Percentiles rank a stretch among this genome's conserved stretches.
These are phyloP conservation scores for Dryas integrifolia DNA, from an alignment of 331 rosid species.

Conservation along the genomic window DNA sequence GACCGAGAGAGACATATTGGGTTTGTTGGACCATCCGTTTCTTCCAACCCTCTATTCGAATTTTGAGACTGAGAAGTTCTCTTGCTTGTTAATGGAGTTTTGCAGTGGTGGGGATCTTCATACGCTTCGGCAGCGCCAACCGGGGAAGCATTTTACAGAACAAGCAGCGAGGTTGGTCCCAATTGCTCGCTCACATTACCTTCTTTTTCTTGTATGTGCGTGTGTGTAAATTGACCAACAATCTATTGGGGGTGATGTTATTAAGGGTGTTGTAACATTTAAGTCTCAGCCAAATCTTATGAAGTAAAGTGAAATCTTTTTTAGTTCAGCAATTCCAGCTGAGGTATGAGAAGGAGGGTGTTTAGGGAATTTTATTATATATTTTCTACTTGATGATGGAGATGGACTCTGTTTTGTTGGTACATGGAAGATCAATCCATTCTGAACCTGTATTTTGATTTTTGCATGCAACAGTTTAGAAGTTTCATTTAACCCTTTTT, in stretches of 20 bases:
- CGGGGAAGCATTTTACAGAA: slow-evolving; percentile 47
- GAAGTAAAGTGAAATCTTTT: too few relatives aligned
- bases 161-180: slow-evolving; percentile 47
- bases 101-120: slow-evolving; percentile 66
- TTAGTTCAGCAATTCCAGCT: too few relatives aligned
- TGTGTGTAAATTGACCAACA: too few relatives aligned
- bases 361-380: too few relatives aligned
- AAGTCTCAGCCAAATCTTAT: too few relatives aligned
- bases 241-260: too few relatives aligned
- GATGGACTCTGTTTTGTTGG: not conserved
- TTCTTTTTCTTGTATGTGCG: not conserved
- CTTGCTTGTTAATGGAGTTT: slow-evolving; percentile 64
- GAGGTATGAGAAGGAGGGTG: too few relatives aligned
- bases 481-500: not conserved
- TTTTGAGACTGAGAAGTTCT: slow-evolving; percentile 55
- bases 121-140: slow-evolving; percentile 54
- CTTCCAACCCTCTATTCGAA: slow-evolving; percentile 61
- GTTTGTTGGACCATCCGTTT: slow-evolving; percentile 53
- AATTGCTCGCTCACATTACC: not conserved
- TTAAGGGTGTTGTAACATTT: too few relatives aligned
- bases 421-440: not conserved
- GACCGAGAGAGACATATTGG: slow-evolving; percentile 54
- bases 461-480: not conserved
- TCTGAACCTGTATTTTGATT: not conserved
- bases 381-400: not conserved